Evolutionary conservation across 495 filamentous ascomycete genomes (phyloP), one percentile per base, ranked within the genome.

Genomic region (Umbilicaria muhlenbergii): DNA sequence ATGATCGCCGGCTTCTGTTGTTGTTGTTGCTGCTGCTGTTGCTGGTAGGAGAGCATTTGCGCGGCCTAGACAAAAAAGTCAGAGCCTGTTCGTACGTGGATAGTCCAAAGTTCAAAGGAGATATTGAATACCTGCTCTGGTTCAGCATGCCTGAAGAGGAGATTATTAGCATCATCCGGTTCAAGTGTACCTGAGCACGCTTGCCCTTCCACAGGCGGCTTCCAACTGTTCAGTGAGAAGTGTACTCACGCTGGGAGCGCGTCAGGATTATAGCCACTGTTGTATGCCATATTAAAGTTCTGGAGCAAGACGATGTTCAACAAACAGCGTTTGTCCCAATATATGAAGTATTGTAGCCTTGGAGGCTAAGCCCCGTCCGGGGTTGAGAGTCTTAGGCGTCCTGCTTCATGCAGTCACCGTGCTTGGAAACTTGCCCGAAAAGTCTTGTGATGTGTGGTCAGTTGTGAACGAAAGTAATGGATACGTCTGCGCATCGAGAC

Each of bases 201-300:
- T 10, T 13, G 8, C 38, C 42, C 3, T 34, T 13, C 17, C 15
- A 14, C 36, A 34, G 40, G 40, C 40, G 4, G 42, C 19, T 21
- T 44, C 42, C 5, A 19, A 17, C 21, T 44, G 42, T 13, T 19
- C 17, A 39, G 12, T 11, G 38, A 37, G 41, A 35, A n/a, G 21
- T 19, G 34, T 14, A 78, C 86, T 76, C 68, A 93, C 81, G 86
- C 86, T 60, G 91, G 91, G 46, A 98, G 77, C 62, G 86, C 85
- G 67, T 98, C 92, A n/a, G 89, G 89, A 56, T 98, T 95, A 65
- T 83, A 86, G 35, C 75, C 72, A 54, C 79, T 76, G 59, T 92
- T 94, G 73, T 98, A 96, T 28, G 91, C 91, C 91, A 96, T 98
- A 18, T 43, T 28, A 1, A 1, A 28, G 24, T 6, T 28, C 24